Percentiles rank a stretch among this genome's conserved stretches.
phyloP scores from a whole-genome alignment of 495 filamentous ascomycete genomes.

The Bathelium albidoporum region DNA sequence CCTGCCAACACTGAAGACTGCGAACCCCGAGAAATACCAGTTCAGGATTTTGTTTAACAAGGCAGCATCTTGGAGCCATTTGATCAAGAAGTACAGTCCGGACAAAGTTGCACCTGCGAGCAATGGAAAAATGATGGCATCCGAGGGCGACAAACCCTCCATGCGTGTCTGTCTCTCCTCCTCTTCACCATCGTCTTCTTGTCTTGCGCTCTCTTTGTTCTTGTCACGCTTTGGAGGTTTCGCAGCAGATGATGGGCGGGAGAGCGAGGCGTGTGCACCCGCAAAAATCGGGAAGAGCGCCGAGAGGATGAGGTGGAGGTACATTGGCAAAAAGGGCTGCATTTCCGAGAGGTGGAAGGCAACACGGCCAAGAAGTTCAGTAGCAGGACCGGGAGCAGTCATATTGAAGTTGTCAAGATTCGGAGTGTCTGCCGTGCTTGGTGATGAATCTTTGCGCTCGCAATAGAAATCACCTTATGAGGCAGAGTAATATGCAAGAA shows the following conservation, averaged over 20 bases:
- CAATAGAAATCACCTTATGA: neutral
- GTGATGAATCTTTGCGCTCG: neutral
- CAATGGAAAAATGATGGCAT: constrained; percentile 83
- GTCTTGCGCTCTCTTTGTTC: constrained; percentile 22
- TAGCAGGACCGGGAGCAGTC: neutral
- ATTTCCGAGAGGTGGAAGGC: constrained; percentile 41
- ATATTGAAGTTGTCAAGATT: neutral
- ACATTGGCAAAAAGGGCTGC: constrained; percentile 51
- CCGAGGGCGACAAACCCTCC: constrained; percentile 67
- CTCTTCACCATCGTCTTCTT: constrained; percentile 47
- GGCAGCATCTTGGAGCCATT: constrained; percentile 72
- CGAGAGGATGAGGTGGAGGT: constrained; percentile 55
- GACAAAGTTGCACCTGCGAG: constrained; percentile 62
- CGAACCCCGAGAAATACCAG: constrained; percentile 74
- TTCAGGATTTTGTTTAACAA: constrained; percentile 76
- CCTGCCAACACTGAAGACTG: constrained; percentile 60
- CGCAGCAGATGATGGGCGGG: constrained; percentile 73
- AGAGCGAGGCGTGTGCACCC: constrained; percentile 55
- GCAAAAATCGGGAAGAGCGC: constrained; percentile 65
- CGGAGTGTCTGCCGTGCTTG: neutral
- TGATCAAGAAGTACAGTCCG: constrained; percentile 78
- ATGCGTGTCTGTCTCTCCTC: constrained; percentile 41
- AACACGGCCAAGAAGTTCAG: constrained; percentile 9
- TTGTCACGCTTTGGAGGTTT: constrained; percentile 39
- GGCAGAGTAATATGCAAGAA: neutral